Evolutionary conservation across 2,329 filamentous ascomycete species (phyloP).

Genomic region (Monosporascus sp.): DNA sequence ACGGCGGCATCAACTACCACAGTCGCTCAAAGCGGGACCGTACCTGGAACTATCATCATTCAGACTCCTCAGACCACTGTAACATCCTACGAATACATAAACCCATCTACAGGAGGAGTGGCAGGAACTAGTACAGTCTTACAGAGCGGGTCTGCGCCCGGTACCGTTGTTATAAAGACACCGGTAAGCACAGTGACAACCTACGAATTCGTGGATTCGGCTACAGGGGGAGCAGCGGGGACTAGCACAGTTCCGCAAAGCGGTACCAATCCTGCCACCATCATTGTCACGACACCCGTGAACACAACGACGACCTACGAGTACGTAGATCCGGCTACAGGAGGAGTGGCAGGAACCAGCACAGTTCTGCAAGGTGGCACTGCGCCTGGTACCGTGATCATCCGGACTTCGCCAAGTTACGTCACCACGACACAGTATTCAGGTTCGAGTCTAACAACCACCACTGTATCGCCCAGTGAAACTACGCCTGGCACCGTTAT

Average conservation of each 20-base stretch:
- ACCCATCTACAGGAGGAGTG: neutral
- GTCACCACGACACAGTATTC: conserved; percentile 6
- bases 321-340: neutral
- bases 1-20: neutral
- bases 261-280: neutral
- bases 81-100: neutral
- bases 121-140: neutral
- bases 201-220: no score
- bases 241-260: neutral
- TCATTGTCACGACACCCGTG: conserved; percentile 1
- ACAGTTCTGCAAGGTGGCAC: conserved; percentile 2
- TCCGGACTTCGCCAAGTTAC: conserved; percentile 4
- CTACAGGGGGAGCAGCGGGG: no score
- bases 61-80: neutral
- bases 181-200: neutral
- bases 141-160: neutral
- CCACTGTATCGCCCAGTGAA: neutral
- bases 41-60: neutral
- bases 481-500: conserved; percentile 1
- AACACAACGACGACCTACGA: neutral
- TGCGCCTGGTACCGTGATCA: conserved; percentile 4
- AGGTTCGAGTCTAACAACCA: neutral
- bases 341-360: neutral
- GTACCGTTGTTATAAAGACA: neutral
- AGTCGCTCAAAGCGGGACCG: neutral